Evolutionary conservation across 805 yeast species (phyloP), one percentile per base, ranked within the genome.

Genomic region (Candida gorgasii): DNA sequence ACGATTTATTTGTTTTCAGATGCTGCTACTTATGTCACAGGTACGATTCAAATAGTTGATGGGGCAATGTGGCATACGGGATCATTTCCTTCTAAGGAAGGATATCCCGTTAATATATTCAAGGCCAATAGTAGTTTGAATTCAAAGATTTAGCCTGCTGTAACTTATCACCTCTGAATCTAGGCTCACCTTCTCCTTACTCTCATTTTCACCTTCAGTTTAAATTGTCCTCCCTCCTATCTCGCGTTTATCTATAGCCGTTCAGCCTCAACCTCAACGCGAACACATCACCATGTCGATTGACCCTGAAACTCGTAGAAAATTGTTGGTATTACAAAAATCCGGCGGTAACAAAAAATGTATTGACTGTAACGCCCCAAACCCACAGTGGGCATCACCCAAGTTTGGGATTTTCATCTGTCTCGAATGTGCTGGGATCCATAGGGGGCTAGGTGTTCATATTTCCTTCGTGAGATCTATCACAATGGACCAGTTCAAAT

Each of bases 331-430:
- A 32, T 68, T 92, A 47, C 98, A 92, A 59, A 89, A 89, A 60
- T 72, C 73, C 36, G 95, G 92, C 19, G 84, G 73, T 11, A 61
- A 61, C 45, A 89, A 85, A 69, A 83, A 80, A 62, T 93, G 99
- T 66, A 85, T 89, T 63, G 99, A 93, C 63, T 93, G 99, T 66
- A 75, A 72, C 28, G 95, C 97, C 1, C 96, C 96, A 45, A 92
- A 90, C 61, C 99, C 99, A 8, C 99, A 93, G 64, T 93, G 99
- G 99, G 97, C 98, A 1, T 89, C 97, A 11, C 98, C 98, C 27
- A 93, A 93, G 65, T 89, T 92, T 67, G 99, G 99, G 46, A 86
- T 93, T 47, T 93, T 90, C 66, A 92, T 93, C 59, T 93, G 99
- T 65, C 76, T 93, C 30, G 99, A 93, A 62, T 93, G 99, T 72